Conservation (phyloP, 305 asterid genomes). For the Fraxinus dipetala region DNA sequence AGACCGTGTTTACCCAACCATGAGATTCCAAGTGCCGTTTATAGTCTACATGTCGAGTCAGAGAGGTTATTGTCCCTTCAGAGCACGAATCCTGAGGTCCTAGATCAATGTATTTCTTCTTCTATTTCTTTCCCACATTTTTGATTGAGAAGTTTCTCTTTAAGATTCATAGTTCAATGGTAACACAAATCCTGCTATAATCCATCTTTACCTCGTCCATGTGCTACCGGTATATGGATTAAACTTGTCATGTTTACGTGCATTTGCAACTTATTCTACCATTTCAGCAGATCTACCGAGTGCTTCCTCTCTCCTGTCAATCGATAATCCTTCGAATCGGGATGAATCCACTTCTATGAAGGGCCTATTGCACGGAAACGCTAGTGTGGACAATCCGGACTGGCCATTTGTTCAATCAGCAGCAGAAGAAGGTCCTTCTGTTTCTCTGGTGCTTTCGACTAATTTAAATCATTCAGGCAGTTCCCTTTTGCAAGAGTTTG, state of each 20-base stretch:
- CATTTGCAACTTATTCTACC: background rate
- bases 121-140: background rate
- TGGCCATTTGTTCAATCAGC: slow-evolving; percentile 13
- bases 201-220: background rate
- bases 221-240: background rate
- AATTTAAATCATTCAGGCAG: slow-evolving; percentile 7
- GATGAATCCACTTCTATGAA: slow-evolving; percentile 25
- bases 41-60: slow-evolving; percentile 19
- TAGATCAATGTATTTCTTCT: slow-evolving; percentile 37
- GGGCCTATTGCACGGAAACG: slow-evolving; percentile 20
- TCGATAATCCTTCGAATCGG: slow-evolving; percentile 25
- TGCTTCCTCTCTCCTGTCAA: slow-evolving; percentile 57
- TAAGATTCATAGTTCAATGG: background rate
- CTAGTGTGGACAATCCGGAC: slow-evolving; percentile 3
- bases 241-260: slow-evolving; percentile 6
- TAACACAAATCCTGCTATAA: background rate
- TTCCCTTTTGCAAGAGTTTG: slow-evolving; percentile 31
- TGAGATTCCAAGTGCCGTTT: slow-evolving; percentile 20
- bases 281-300: slow-evolving; percentile 28
- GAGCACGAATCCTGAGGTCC: slow-evolving; percentile 24
- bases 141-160: background rate
- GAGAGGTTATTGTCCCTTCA: slow-evolving; percentile 17
- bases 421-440: slow-evolving; percentile 14
- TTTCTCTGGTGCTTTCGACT: slow-evolving; percentile 9
- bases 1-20: slow-evolving; percentile 4